Evolutionary conservation across 139 green algal species (phyloP).

Genomic region (Asterochloris sp.): DNA sequence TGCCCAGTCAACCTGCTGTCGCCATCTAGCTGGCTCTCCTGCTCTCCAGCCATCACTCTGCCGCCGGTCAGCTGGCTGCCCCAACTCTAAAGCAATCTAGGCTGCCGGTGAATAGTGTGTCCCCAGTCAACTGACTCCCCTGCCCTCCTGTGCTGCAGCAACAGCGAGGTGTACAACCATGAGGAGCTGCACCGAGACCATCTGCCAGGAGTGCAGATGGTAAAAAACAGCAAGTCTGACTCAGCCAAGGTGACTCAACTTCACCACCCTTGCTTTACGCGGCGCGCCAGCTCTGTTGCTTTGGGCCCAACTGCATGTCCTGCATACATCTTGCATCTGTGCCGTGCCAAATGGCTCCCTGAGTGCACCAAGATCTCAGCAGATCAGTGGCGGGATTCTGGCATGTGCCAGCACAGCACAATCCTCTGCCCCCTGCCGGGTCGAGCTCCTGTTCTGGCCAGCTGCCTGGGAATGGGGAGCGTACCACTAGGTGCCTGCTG

Average conservation of each 20-base stretch:
- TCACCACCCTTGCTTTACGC: too few species aligned
- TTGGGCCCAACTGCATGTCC: too few species aligned
- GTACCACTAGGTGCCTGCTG: too few species aligned
- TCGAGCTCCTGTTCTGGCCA: too few species aligned
- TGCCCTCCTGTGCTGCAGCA: conserved; percentile 28
- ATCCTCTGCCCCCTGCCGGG: too few species aligned
- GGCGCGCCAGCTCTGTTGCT: too few species aligned
- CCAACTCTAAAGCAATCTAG: background rate
- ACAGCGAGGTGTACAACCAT: conserved; percentile 78
- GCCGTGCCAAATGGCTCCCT: too few species aligned
- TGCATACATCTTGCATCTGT: too few species aligned
- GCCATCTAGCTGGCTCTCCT: background rate
- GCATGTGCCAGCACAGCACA: too few species aligned
- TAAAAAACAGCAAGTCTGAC: conserved; percentile 48
- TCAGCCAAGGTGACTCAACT: conserved; percentile 30
- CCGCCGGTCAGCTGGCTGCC: background rate
- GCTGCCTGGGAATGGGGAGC: too few species aligned
- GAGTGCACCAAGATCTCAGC: conserved; percentile 13
- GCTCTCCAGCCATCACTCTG: too few species aligned
- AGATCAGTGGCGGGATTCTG: too few species aligned
- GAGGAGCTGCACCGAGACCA: conserved; percentile 26
- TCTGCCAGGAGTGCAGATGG: conserved; percentile 42
- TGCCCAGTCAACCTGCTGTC: background rate
- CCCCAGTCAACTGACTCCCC: background rate
- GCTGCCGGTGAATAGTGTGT: background rate